Evolutionary conservation across 2,329 filamentous ascomycete genomes (phyloP), one percentile per base, ranked within the genome.

Genomic region (Cladosporium colombiae): DNA sequence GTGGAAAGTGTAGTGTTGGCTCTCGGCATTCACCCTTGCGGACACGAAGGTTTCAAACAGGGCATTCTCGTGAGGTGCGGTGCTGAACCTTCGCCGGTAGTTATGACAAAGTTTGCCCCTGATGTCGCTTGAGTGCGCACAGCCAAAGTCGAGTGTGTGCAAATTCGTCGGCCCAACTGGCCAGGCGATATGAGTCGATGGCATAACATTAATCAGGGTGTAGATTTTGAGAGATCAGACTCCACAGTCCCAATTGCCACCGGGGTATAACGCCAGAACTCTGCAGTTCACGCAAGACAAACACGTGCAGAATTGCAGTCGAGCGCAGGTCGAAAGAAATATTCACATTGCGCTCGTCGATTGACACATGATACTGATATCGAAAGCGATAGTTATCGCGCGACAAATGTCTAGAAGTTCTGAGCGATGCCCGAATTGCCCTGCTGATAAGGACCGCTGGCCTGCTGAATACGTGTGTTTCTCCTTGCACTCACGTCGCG

Each of bases 391-490:
- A 23, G 52, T 23, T 11, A 18, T 29, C 29, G 52, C 29, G 27
- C 27, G 52, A 55, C 52, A 55, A 31, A 55, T 10, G 21, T 59
- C 61, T 69, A 98, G 74, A 99, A 99, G 79, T 99, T 99, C 80
- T 98, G 95, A 35, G 95, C 91, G 74, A 99, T 97, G 66, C 95
- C 95, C 46, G 92, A 92, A 73, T 91, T 96, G 37, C 87, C 88
- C 81, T 96, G 93, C 75, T 96, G 92, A 13, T 94, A 93, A 31
- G 61, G 50, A 29, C 68, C 95, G 53, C 91, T 87, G 2, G 92
- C 90, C 76, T 90, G 96, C 81, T 98, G 93, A 74, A 99, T 98
- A 68, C 93, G 88, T 14, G 95, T 97, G 81, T 97, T 97, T 70
- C 95, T 88, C 71, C 95, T 85, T 31, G 95, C 95, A 69, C 91